Evolutionary conservation across 108 stramenopile genomes (phyloP).

Genomic region (Schizochytrium sp.): DNA sequence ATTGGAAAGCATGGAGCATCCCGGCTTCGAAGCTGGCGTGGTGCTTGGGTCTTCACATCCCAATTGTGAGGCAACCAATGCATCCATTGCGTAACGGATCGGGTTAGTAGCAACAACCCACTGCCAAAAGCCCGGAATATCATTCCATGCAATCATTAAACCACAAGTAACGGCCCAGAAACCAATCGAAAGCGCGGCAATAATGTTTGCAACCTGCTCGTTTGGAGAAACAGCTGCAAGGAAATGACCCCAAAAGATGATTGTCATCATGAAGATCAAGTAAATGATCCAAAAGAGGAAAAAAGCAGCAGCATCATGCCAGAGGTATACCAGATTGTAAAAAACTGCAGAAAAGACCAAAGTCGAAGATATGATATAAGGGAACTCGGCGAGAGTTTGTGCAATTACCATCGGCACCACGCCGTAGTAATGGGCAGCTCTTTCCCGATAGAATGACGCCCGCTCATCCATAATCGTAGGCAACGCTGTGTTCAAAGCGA

Average conservation of each 20-base stretch:
- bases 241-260: conserved; percentile 35
- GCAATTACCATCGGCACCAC: neutral
- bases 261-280: neutral
- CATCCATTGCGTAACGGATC: neutral
- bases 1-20: neutral
- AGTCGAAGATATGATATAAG: neutral
- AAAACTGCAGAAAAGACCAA: neutral
- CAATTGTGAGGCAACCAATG: neutral
- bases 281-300: neutral
- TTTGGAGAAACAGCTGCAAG: conserved; percentile 6
- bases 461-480: conserved; percentile 74
- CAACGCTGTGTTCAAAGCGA: conserved; percentile 69
- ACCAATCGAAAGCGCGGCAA: conserved; percentile 1
- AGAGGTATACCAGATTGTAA: conserved; percentile 57
- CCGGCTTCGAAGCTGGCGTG: neutral
- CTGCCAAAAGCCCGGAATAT: conserved; percentile 20
- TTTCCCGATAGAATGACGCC: conserved; percentile 76
- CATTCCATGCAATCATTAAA: neutral
- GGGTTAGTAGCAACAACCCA: conserved; percentile 22
- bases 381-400: neutral
- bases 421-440: conserved; percentile 72
- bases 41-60: neutral
- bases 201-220: conserved; percentile 43
- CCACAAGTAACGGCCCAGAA: neutral
- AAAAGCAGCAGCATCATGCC: neutral